Evolutionary conservation across 371 early-diverging fungal genomes (phyloP).

Genomic region (Globomyces sp.): DNA sequence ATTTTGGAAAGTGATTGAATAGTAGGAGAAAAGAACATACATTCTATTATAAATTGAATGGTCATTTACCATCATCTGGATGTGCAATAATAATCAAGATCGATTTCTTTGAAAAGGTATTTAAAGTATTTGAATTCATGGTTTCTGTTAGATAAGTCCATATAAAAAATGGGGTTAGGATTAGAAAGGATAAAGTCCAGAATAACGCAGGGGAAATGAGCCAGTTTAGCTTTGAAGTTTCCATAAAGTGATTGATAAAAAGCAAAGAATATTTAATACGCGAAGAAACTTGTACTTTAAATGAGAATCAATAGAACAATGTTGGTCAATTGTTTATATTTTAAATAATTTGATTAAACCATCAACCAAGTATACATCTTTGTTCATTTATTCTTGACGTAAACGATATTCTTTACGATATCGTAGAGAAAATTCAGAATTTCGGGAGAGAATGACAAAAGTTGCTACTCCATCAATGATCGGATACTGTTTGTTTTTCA

Average conservation of each 20-base stretch:
- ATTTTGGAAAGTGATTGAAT: constrained; percentile 51
- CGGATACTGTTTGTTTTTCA: constrained; percentile 23
- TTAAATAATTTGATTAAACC: too few relatives aligned
- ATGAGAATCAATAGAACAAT: background rate
- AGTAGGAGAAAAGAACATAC: constrained; percentile 98
- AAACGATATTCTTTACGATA: background rate
- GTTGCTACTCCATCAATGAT: constrained; percentile 42
- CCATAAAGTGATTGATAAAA: too few relatives aligned
- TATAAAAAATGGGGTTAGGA: constrained; percentile 1
- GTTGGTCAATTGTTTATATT: background rate
- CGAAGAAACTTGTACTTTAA: too few relatives aligned
- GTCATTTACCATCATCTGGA: constrained; percentile 80
- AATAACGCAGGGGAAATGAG: background rate
- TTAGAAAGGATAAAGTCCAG: background rate
- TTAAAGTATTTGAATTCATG: background rate
- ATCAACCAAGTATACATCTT: too few relatives aligned
- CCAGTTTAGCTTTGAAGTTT: background rate
- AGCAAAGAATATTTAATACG: too few relatives aligned
- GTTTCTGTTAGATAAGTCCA: constrained; percentile 1
- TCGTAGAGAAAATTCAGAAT: constrained; percentile 13
- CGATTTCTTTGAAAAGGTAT: constrained; percentile 17
- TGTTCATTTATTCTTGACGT: background rate
- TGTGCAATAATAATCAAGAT: constrained; percentile 92
- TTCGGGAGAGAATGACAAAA: constrained; percentile 23
- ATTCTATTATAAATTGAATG: constrained; percentile 55